Evolutionary conservation across 225 moss, liverwort and hornwort species (phyloP), one percentile per base, ranked within the genome.

Genomic region (Polytrichum commune): DNA sequence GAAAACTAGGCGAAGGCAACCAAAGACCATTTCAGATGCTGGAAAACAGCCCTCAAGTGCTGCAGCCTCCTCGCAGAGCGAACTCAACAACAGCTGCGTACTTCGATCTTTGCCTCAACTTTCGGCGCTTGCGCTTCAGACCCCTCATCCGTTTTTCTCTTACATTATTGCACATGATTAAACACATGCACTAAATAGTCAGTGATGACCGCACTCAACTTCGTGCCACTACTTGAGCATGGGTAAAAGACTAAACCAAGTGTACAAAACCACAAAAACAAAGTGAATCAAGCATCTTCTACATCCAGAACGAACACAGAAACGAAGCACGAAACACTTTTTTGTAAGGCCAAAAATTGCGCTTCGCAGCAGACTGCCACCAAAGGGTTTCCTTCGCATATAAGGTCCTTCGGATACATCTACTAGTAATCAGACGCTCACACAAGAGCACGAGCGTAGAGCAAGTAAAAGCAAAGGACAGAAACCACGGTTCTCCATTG

Each of bases 31-130:
- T 26, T 16, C 63, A 3, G 23, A 35, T 27, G 27, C 2, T 27
- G 7, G 28, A 54, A 22, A 19, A 29, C 18, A 23, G 5, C 1
- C 20, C 9, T 29, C 10, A 24, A 63, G 32, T n/a, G 6, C 22
- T 53, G 27, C 26, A 22, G n/a, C 67, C 27, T 25, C 67, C n/a
- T 10, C 33, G 8, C 1, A 33, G 8, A 8, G 16, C n/a, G 3
- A 27, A 27, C 27, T 16, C 56, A 0, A 5, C 19, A 20, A 35
- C 60, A 8, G 7, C 0, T 19, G 73, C 46, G 64, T 78, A 73
- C 19, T 78, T 78, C 9, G 73, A 73, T 74, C 78, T 78, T 73
- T 78, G 78, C 63, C 73, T 78, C 73, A 78, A 73, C 68, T 69
- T 73, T 18, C 73, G 64, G 61, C 73, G 67, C 73, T 78, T 78